Evolutionary conservation across 345 rosid genomes (phyloP).

Genomic region (Anacardium occidentale): DNA sequence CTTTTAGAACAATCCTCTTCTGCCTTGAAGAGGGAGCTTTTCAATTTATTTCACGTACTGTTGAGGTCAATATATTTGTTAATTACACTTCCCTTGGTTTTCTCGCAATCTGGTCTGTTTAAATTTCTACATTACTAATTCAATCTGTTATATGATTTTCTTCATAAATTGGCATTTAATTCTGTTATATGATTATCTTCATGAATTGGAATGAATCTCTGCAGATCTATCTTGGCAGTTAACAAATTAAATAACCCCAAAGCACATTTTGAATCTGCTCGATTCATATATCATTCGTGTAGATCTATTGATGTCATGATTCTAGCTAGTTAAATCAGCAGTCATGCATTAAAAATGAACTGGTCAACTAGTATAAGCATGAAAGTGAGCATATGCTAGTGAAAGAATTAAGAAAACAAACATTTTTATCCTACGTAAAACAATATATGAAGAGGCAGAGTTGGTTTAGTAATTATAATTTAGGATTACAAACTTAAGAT

Average conservation of each 20-base stretch:
- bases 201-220: conserved; percentile 7
- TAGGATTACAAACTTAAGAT: not conserved
- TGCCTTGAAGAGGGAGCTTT: conserved; percentile 27
- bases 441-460: conserved; percentile 5
- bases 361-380: not conserved
- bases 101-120: conserved; percentile 1
- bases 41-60: not conserved
- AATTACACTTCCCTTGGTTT: not conserved
- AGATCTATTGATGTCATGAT: not conserved
- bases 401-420: not conserved
- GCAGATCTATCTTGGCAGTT: conserved; percentile 4
- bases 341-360: not conserved
- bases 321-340: too few relatives aligned
- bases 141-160: not conserved
- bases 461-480: not conserved
- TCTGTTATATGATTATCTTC: not conserved
- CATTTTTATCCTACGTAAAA: not conserved
- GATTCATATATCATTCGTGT: not conserved
- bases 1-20: conserved; percentile 29
- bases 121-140: conserved; percentile 11
- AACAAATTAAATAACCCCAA: not conserved
- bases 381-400: not conserved
- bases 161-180: too few relatives aligned
- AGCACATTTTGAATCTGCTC: not conserved
- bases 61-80: conserved; percentile 9